phyloP scores from a whole-genome alignment of 108 stramenopile species.

The Chaetoceros tenuissimus region DNA sequence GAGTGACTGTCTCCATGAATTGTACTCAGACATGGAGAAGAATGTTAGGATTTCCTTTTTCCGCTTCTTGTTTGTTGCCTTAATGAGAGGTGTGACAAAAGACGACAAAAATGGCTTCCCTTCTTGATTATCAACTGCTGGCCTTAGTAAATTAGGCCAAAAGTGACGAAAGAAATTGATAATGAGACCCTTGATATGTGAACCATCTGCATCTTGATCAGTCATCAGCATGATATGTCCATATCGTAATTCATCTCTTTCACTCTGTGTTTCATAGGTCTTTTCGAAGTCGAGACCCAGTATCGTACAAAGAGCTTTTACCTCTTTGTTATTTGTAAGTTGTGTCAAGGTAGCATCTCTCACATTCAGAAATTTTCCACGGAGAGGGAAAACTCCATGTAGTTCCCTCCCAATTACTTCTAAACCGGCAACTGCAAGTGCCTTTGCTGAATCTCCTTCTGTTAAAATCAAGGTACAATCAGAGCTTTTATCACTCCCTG shows the following conservation, averaged over 20 bases:
- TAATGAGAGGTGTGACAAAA: slow-evolving; percentile 87
- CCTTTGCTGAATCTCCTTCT: slow-evolving; percentile 99
- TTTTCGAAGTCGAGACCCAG: slow-evolving; percentile 83
- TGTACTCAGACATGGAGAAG: slow-evolving; percentile 78
- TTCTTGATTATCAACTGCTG: slow-evolving; percentile 34
- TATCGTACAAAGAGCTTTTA: slow-evolving; percentile 71
- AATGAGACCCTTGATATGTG: slow-evolving; percentile 91
- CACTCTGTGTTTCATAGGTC: slow-evolving; percentile 61
- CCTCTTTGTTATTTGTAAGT: slow-evolving; percentile 91
- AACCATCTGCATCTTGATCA: slow-evolving; percentile 88
- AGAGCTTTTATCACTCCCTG: slow-evolving; percentile 49
- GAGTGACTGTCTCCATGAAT: slow-evolving; percentile 60
- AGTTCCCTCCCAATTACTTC: slow-evolving; percentile 92
- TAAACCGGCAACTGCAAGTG: slow-evolving; percentile 92
- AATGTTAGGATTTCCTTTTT: slow-evolving; percentile 50
- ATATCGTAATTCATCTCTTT: slow-evolving; percentile 70
- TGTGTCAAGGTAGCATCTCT: slow-evolving; percentile 79
- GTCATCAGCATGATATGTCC: slow-evolving; percentile 91
- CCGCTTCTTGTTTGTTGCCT: slow-evolving; percentile 50
- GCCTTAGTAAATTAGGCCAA: slow-evolving; percentile 81
- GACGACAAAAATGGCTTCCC: slow-evolving; percentile 63
- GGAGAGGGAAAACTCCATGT: slow-evolving; percentile 96
- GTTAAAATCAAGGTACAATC: slow-evolving; percentile 94
- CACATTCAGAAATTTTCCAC: slow-evolving; percentile 98
- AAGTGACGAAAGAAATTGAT: slow-evolving; percentile 88